phyloP scores from a whole-genome alignment of 306 rosid genomes.

The Pachyrhizus erosus region DNA sequence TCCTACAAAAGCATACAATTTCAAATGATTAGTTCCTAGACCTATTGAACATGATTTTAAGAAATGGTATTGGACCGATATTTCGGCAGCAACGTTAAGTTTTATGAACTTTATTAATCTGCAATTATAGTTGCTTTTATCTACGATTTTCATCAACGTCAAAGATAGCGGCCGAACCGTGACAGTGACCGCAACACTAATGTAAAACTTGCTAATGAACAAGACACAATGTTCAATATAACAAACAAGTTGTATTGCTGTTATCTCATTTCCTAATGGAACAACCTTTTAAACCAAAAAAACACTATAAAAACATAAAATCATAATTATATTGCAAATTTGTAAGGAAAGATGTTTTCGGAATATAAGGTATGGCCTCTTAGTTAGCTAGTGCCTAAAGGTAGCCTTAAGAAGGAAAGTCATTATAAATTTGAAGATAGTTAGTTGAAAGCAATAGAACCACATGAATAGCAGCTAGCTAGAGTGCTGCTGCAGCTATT shows the following conservation, averaged over 20 bases:
- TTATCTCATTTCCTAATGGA: neutral
- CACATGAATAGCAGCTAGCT: slow-evolving; percentile 12
- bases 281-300: slow-evolving; percentile 4
- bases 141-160: neutral
- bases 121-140: neutral
- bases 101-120: neutral
- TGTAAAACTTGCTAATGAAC: neutral
- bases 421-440: neutral
- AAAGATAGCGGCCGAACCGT: neutral
- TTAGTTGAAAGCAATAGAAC: slow-evolving; percentile 20
- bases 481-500: neutral
- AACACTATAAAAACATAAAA: neutral
- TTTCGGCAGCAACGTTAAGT: neutral
- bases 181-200: neutral
- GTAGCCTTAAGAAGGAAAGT: neutral
- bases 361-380: neutral
- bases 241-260: neutral
- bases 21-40: slow-evolving; percentile 9
- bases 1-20: slow-evolving; percentile 12
- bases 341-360: neutral
- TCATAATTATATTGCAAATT: neutral
- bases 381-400: neutral
- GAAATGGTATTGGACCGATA: neutral
- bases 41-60: neutral
- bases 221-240: neutral